A percentile compares a stretch with the other conserved stretches of the same genome.
These are phyloP conservation scores for Peterozyma toletana DNA, from an alignment of 805 yeast genomes.

Conservation along the genomic window DNA sequence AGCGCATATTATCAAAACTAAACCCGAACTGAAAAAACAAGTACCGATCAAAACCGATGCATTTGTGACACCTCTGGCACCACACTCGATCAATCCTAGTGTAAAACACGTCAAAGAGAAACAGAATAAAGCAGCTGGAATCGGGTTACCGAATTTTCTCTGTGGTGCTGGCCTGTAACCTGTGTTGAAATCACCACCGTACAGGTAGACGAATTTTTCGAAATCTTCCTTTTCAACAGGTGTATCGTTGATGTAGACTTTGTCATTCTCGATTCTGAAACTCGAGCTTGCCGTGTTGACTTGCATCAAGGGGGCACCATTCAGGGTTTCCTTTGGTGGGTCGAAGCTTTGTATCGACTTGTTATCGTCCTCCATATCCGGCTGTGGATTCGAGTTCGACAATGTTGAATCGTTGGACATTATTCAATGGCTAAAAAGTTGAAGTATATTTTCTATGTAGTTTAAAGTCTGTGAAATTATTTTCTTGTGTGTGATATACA, in stretches of 20 bases:
- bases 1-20: constrained; percentile 41
- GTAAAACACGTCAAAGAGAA: constrained; percentile 39
- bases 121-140: constrained; percentile 45
- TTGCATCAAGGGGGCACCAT: not conserved
- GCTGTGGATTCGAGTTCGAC: no score
- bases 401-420: no score
- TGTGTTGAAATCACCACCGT: constrained; percentile 49
- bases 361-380: not conserved
- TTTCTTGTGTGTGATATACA: no score
- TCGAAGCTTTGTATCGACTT: constrained; percentile 1
- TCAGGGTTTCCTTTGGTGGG: not conserved
- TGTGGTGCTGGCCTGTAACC: constrained; percentile 24
- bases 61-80: constrained; percentile 33
- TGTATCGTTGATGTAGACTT: constrained; percentile 31
- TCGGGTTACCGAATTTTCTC: constrained; percentile 32
- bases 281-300: constrained; percentile 6
- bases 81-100: constrained; percentile 35
- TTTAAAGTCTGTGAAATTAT: no score
- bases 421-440: no score
- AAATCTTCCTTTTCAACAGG: constrained; percentile 41
- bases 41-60: constrained; percentile 38
- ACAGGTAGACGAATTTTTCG: constrained; percentile 41
- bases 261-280: constrained; percentile 32
- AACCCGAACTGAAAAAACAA: constrained; percentile 40
- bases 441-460: no score